Percentiles rank a stretch among this genome's conserved stretches.
These are phyloP conservation scores for Lumnitzera littorea DNA, from an alignment of 345 rosid species.

Conservation along the genomic window DNA sequence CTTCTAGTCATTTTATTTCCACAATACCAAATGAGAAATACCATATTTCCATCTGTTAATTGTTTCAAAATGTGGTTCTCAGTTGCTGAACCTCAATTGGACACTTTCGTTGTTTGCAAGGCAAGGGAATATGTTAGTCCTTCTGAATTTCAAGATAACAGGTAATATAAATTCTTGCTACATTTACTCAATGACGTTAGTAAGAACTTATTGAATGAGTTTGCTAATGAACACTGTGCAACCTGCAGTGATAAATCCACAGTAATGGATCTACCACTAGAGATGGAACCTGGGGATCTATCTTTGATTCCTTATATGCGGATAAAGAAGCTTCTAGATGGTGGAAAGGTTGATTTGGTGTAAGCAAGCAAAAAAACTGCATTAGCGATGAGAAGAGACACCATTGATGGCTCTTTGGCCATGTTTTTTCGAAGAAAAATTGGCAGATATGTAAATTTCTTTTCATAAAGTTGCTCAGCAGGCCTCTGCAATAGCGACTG, in stretches of 20 bases:
- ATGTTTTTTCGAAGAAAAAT: too few species aligned
- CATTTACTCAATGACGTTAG: too few species aligned
- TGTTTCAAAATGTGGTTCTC: slow-evolving; percentile 1
- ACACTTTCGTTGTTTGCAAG: slow-evolving; percentile 63
- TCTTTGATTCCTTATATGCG: slow-evolving; percentile 19
- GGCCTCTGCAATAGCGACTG: too few species aligned
- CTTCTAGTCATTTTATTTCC: neutral
- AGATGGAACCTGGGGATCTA: slow-evolving; percentile 26
- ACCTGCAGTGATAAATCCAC: slow-evolving; percentile 27
- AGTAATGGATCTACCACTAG: slow-evolving; percentile 12
- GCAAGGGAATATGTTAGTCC: slow-evolving; percentile 51
- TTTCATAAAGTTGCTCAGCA: too few species aligned
- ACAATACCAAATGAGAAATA: neutral
- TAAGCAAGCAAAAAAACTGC: slow-evolving; percentile 1
- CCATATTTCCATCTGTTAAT: neutral
- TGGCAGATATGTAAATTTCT: too few species aligned
- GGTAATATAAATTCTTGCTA: slow-evolving; percentile 8
- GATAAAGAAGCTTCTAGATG: slow-evolving; percentile 18
- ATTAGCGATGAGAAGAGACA: too few species aligned
- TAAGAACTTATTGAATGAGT: neutral
- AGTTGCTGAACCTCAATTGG: slow-evolving; percentile 65
- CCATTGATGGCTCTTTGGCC: too few species aligned
- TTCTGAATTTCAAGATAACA: slow-evolving; percentile 29
- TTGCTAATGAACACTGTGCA: neutral
- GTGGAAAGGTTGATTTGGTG: slow-evolving; percentile 20